Base-by-base conservation (phyloP, 2,329 filamentous ascomycete genomes). In the Hypoxylon sp. region DNA sequence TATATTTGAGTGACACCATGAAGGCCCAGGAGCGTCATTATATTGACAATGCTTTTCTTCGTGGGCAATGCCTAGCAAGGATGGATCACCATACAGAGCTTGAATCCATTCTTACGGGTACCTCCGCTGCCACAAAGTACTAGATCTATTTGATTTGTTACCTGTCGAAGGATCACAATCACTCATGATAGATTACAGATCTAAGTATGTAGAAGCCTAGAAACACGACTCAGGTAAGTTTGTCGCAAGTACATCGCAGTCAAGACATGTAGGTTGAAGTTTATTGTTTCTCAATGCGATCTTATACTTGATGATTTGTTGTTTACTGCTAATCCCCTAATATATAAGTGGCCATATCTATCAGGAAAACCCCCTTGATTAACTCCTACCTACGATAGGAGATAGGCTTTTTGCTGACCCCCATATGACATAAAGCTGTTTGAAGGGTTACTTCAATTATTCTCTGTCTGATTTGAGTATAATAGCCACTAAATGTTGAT, bases 201-300 rank as follows among this genome's bases (percentile, higher is more conserved):
- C 33, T 37, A 63, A 54, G 53, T 39, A 31, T 52, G 1, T 22
- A 22, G 58, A 51, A 42, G 44, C 24, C 61, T 61, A 68, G 68
- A 68, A 59, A 65, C 65, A 70, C 48, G 47, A 65, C 53, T 59
- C 57, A 60, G 44, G 57, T 63, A 35, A 31, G 46, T 47, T 5
- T 19, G 8, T 24, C 35, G 19, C 47, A 55, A 17, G 48, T 55
- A 63, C 14, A 26, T 33, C 8, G 13, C 17, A 10, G 11, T 22
- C 17, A 37, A 33, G 42, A 35, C 37, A 59, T 42, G 33, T 52
- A 24, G 11, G n/a, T 24, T 33, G 10, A 13, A 4, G 1, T 35
- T 37, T 5, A n/a, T 31, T 17, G 9, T 50, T 37, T 50, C 42
- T n/a, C 48, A 35, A 39, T 44, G 3, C 31, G 11, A 48, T 33